phyloP scores from a whole-genome alignment of 1,284 basidiomycete genomes.

The Malassezia furfur region DNA sequence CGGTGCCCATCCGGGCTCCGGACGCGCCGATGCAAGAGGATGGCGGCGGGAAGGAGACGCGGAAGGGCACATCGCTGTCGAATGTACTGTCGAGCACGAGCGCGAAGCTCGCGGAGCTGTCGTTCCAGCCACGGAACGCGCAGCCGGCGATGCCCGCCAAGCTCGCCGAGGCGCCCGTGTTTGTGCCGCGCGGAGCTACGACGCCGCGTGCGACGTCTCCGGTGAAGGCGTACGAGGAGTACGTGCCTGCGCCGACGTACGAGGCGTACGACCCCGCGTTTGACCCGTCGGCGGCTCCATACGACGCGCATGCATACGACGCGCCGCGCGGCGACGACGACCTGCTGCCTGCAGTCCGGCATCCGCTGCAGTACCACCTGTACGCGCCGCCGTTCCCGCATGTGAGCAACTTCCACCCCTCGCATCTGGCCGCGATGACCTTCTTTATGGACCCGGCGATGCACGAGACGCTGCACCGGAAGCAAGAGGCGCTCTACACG shows the following conservation, averaged over 20 bases:
- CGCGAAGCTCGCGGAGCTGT: conserved; percentile 14
- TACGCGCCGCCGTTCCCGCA: conserved; percentile 63
- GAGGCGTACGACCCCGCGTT: neutral
- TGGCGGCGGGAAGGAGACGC: neutral
- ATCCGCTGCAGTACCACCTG: conserved; percentile 74
- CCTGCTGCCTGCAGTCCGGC: conserved; percentile 17
- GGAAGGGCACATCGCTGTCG: conserved; percentile 15
- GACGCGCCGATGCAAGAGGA: neutral
- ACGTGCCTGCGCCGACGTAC: neutral
- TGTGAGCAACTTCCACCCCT: conserved; percentile 51
- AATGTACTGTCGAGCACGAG: conserved; percentile 15
- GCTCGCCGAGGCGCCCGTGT: conserved; percentile 18
- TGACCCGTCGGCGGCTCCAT: neutral
- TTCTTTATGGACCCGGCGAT: conserved; percentile 65
- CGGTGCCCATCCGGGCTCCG: neutral
- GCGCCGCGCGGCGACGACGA: neutral
- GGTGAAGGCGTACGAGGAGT: neutral
- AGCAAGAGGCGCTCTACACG: conserved; percentile 64
- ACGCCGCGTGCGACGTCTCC: neutral
- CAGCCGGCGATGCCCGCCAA: neutral
- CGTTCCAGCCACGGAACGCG: conserved; percentile 17
- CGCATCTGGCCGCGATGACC: conserved; percentile 50
- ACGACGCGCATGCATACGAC: neutral
- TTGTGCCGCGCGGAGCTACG: conserved; percentile 14
- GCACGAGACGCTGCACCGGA: conserved; percentile 68